Base-by-base conservation (phyloP, 208 protist species). In the Blechomonas ayalai region DNA sequence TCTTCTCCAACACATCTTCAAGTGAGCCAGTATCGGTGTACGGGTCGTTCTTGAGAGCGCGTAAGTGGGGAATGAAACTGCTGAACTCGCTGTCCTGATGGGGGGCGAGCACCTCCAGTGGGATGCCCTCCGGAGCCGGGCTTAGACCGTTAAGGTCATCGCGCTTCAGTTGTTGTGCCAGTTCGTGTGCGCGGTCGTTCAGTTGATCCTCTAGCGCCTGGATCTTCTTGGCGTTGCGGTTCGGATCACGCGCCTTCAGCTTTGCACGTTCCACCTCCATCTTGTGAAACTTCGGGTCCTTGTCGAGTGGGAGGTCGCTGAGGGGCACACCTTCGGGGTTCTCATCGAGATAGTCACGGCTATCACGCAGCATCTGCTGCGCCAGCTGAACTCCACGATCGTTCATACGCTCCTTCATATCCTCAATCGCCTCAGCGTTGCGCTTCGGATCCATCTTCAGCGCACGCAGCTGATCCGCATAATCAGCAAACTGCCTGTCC, bases 191-290 rank as follows among this genome's bases (percentile, higher is more conserved):
- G 15, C 82, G 75, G 4, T 44, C 61, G 60, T 82, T 85, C 16
- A 91, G 62, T 32, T 71, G 61, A 29, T 64, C 50, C 68, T 87
- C 77, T 3, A 88, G 42, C 12, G 77, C 76, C 39, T 66, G 32
- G 27, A 92, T 72, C 56, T 72, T 69, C 35, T 57, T 65, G 9
- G 60, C 39, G 49, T 75, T 89, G 26, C 53, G 58, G n/a, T 60
- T 26, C 15, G 69, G 56, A 45, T 85, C 81, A 9, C 45, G 44
- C 2, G 58, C 62, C 64, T 87, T 86, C 8, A 86, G 62, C 34
- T 56, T 73, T 25, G 73, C 69, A 2, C 83, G 75, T 59, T 89
- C 64, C 16, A 59, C 49, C 67, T 92, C 83, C 51, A 88, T 32
- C 16, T 52, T 51, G 40, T 69, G 76, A 64, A 88, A 92, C 26